Percentiles rank a stretch among this genome's conserved stretches.
These are phyloP conservation scores for Microbotryum lychnidis-dioicae DNA, from an alignment of 1,284 basidiomycete species.

Conservation along the genomic window DNA sequence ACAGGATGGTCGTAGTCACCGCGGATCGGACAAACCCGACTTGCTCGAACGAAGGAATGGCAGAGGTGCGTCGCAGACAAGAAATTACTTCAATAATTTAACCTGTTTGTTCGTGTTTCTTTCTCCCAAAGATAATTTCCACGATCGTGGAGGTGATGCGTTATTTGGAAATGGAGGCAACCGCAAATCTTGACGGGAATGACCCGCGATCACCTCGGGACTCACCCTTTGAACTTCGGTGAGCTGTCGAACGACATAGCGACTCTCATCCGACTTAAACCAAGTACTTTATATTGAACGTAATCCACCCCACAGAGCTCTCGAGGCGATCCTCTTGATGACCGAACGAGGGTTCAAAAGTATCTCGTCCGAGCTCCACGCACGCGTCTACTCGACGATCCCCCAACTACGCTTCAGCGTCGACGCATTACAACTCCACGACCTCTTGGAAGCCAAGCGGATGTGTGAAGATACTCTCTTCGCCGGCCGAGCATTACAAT, in stretches of 20 bases:
- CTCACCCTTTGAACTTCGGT: conserved; percentile 20
- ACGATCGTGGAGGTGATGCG: conserved; percentile 7
- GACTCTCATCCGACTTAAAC: neutral
- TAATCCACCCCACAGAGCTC: conserved; percentile 5
- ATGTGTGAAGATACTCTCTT: conserved; percentile 21
- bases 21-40: conserved; percentile 22
- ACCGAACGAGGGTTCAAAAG: conserved; percentile 20
- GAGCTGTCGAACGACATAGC: neutral
- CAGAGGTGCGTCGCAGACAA: conserved; percentile 6
- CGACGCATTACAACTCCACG: conserved; percentile 16
- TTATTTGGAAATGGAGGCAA: conserved; percentile 13
- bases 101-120: too few relatives aligned
- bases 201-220: neutral
- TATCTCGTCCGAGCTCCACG: conserved; percentile 16
- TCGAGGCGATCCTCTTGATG: conserved; percentile 23
- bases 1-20: conserved; percentile 16
- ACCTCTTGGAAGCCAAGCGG: conserved; percentile 24
- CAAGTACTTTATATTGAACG: neutral
- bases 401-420: conserved; percentile 20
- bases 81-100: too few relatives aligned
- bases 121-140: neutral
- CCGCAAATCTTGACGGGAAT: neutral
- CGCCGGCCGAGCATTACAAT: conserved; percentile 17
- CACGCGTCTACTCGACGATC: conserved; percentile 12
- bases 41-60: conserved; percentile 9